A percentile compares a stretch with the other conserved stretches of the same genome.
Evolutionary conservation across 106 monocot genomes (phyloP).

Genomic region (Allium cepa): DNA sequence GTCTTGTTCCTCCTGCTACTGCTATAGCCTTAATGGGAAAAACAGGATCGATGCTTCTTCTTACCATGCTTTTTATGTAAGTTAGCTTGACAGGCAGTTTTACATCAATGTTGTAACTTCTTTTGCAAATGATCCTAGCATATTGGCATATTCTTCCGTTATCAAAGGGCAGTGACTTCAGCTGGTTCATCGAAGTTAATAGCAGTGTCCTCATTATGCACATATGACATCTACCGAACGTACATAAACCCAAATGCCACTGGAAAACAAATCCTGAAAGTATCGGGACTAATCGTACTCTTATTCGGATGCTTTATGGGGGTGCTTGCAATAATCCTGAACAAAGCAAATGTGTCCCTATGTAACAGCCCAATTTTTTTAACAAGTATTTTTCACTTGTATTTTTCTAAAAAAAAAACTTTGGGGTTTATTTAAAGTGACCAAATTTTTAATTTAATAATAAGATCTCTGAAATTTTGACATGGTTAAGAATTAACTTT

Average conservation of each 20-base stretch:
- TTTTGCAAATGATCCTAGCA: too few relatives aligned
- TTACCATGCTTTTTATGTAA: conserved; percentile 98
- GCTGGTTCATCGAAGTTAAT: conserved; percentile 90
- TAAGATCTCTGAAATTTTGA: too few relatives aligned
- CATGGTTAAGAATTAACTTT: too few relatives aligned
- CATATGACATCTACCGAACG: conserved; percentile 91
- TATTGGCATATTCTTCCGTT: conserved; percentile 1
- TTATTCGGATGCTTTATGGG: too few relatives aligned
- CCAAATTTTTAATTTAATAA: too few relatives aligned
- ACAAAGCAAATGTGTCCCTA: too few relatives aligned
- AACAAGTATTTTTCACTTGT: too few relatives aligned
- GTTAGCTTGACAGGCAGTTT: neutral
- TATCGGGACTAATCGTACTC: conserved; percentile 65
- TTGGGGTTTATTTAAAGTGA: too few relatives aligned
- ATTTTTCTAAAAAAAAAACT: too few relatives aligned
- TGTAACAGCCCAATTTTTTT: too few relatives aligned
- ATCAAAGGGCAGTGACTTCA: conserved; percentile 93
- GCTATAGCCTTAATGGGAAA: conserved; percentile 94
- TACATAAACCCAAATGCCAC: conserved; percentile 91
- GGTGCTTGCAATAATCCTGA: too few relatives aligned
- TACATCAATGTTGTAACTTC: too few relatives aligned
- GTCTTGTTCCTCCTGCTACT: conserved; percentile 95
- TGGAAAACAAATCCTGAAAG: conserved; percentile 88
- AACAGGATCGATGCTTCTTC: conserved; percentile 88
- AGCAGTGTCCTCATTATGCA: conserved; percentile 83